phyloP scores from a whole-genome alignment of 139 green algal species.

The Ostreobium quekettii region DNA sequence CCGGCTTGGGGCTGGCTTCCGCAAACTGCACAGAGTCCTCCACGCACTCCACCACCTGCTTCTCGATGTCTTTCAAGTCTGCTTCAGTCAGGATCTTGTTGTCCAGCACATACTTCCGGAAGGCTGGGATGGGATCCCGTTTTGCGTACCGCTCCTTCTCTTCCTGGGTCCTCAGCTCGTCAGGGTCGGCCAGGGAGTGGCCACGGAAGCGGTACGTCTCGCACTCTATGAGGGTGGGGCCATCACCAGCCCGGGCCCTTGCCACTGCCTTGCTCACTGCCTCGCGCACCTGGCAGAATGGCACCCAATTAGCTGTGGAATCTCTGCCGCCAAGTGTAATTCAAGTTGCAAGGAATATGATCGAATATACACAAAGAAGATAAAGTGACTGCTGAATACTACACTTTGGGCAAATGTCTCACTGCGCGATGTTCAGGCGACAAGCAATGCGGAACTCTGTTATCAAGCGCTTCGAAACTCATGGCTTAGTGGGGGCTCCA shows the following conservation, averaged over 20 bases:
- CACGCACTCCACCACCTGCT: constrained; percentile 46
- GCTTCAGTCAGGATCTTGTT: constrained; percentile 53
- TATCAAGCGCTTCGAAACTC: too few species aligned
- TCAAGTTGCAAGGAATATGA: too few species aligned
- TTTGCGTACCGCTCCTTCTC: constrained; percentile 80
- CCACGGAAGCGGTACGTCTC: constrained; percentile 97
- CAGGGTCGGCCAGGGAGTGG: constrained; percentile 95
- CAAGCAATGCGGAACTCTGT: too few species aligned
- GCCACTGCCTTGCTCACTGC: constrained; percentile 83
- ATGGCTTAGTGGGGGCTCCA: too few species aligned
- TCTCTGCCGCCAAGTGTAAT: too few species aligned
- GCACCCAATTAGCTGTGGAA: too few species aligned
- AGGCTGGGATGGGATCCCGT: constrained; percentile 75
- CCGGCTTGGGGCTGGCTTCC: constrained; percentile 81
- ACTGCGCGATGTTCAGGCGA: too few species aligned
- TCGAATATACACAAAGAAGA: too few species aligned
- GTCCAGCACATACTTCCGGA: constrained; percentile 76
- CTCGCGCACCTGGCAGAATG: constrained; percentile 70
- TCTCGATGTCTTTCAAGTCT: constrained; percentile 20
- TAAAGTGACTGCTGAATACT: too few species aligned
- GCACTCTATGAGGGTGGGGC: constrained; percentile 92
- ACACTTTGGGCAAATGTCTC: too few species aligned
- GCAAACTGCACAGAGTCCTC: constrained; percentile 90
- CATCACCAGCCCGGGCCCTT: constrained; percentile 78
- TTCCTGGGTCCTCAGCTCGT: constrained; percentile 87